Base-by-base conservation (phyloP, 345 rosid genomes). In the Bretschneidera sinensis region DNA sequence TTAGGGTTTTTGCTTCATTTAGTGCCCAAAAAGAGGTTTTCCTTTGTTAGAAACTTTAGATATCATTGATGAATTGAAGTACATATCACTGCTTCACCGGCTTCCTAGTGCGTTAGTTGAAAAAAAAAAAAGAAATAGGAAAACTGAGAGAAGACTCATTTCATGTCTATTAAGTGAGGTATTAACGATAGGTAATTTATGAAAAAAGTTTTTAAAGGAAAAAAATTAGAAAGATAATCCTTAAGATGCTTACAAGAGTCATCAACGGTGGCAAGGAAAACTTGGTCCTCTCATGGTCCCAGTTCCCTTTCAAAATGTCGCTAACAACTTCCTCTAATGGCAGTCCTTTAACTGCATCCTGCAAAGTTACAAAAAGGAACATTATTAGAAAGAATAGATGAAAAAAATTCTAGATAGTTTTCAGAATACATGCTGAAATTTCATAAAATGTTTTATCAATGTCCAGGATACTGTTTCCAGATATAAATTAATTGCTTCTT, bases 231-330 rank as follows among this genome's bases (percentile, higher is more conserved):
- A 17, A 54, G 22, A 23, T 21, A 25, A 18, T 22, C 16, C 43
- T 43, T 21, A 54, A 47, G 43, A 61, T 63, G 62, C 87, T 67
- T 74, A 84, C 90, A 72, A 88, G 89, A 69, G 70, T 84, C 97
- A 94, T 85, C 66, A 88, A 68, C 62, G 99, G 99, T 8, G 99
- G 99, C 84, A 94, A 78, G 58, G 83, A 88, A 76, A 94, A 88
- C 66, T 70, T 76, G 11, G 95, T 77, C 72, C 92, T 88, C 81
- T 82, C 87, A 73, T 94, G 95, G 78, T 94, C 89, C 97, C 97
- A 91, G 6, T 78, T 78, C 57, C 76, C 91, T 13, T 82, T 82
- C 59, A 94, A 73, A 55, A 89, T 82, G 67, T 67, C 73, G 48
- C 72, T 57, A 54, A 86, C 62, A 55, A 84, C 79, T 39, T 94